A percentile compares a stretch with the other conserved stretches of the same genome.
Conservation (phyloP, 352 stramenopile genomes). For the Pythium brassicae region DNA sequence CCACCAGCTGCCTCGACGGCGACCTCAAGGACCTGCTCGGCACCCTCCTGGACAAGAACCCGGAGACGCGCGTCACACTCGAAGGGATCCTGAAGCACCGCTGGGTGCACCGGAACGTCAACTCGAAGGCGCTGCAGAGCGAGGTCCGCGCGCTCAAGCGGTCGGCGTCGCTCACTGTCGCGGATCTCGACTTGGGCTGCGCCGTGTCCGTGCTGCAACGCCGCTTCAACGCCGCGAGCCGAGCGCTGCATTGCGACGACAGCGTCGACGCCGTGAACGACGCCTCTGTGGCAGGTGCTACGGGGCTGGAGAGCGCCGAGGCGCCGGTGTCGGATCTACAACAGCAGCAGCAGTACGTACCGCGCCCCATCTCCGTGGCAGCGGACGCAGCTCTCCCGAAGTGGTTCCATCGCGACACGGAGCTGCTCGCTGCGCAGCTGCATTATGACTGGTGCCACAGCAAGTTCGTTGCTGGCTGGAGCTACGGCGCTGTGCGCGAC, state of each 20-base stretch:
- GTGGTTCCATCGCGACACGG: slow-evolving; percentile 28
- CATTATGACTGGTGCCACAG: slow-evolving; percentile 63
- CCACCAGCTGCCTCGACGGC: slow-evolving; percentile 32
- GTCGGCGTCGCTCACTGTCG: slow-evolving; percentile 27
- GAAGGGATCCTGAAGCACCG: slow-evolving; percentile 62
- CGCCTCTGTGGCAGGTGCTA: background rate
- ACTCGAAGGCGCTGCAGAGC: slow-evolving; percentile 44
- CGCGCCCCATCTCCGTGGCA: slow-evolving; percentile 33
- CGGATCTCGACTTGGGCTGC: slow-evolving; percentile 37
- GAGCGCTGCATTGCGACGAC: slow-evolving; percentile 8
- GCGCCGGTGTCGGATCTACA: background rate
- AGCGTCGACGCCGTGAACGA: background rate
- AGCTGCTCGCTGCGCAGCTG: slow-evolving; percentile 42
- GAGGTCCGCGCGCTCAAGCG: slow-evolving; percentile 41
- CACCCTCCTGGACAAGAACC: slow-evolving; percentile 73
- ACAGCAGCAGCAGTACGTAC: slow-evolving; percentile 20
- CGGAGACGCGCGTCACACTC: slow-evolving; percentile 57
- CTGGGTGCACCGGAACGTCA: slow-evolving; percentile 64
- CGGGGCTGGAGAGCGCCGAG: background rate
- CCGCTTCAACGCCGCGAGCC: slow-evolving; percentile 35
- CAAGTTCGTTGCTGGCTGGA: slow-evolving; percentile 49
- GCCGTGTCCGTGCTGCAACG: slow-evolving; percentile 56
- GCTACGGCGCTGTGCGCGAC: slow-evolving; percentile 29
- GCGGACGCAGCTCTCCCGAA: slow-evolving; percentile 19
- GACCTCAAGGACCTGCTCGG: slow-evolving; percentile 68